Conservation (phyloP, 2,329 filamentous ascomycete genomes). For the Xylaria sp. region DNA sequence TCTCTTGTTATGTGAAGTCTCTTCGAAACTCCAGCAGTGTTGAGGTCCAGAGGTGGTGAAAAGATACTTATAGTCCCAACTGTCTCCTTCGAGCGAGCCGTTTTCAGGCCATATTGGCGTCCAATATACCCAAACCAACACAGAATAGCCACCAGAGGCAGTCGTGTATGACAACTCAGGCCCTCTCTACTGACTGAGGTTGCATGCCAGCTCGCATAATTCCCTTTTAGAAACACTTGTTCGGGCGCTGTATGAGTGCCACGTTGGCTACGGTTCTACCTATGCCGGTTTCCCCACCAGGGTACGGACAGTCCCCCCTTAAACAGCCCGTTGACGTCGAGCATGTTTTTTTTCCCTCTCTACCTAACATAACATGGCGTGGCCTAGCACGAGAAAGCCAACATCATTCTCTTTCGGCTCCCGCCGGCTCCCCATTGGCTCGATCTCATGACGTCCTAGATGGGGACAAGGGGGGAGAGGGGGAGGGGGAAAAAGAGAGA, state of each 20-base stretch:
- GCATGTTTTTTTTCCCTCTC: conserved; percentile 31
- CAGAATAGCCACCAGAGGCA: conserved; percentile 36
- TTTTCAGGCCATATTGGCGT: conserved; percentile 36
- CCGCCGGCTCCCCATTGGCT: conserved; percentile 33
- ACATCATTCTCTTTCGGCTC: conserved; percentile 10
- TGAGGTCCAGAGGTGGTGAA: conserved; percentile 21
- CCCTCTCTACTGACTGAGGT: conserved; percentile 42
- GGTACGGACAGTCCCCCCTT: conserved; percentile 36
- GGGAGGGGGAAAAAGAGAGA: background rate
- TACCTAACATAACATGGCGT: conserved; percentile 27
- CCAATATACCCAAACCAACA: conserved; percentile 38
- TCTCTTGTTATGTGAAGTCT: conserved; percentile 10
- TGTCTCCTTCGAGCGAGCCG: conserved; percentile 2
- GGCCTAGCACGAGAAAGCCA: conserved; percentile 36
- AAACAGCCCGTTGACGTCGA: conserved; percentile 36
- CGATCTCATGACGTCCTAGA: conserved; percentile 21
- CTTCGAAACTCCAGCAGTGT: background rate
- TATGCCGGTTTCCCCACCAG: conserved; percentile 42
- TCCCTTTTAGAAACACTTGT: conserved; percentile 37
- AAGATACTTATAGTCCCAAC: conserved; percentile 31
- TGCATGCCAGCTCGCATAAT: conserved; percentile 42
- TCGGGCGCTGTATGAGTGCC: conserved; percentile 42
- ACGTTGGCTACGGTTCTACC: conserved; percentile 42
- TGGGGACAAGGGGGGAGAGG: background rate
- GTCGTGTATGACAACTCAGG: conserved; percentile 41